These are phyloP conservation scores for Pestalotiopsis sp. DNA, from an alignment of 2,329 filamentous ascomycete species.

Conservation along the genomic window DNA sequence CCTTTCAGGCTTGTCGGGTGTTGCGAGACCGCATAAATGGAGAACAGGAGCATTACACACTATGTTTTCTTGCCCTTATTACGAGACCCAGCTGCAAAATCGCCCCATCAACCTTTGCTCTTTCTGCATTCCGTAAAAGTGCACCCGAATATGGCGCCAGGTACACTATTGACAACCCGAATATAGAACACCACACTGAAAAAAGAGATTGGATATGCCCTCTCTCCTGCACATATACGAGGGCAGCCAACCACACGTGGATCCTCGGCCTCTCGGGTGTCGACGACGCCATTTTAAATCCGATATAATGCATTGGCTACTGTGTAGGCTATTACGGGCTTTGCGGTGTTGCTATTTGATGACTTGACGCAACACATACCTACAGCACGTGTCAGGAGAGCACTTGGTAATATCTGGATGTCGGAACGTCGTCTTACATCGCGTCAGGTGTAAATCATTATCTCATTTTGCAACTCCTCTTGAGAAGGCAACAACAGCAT, in stretches of 20 bases:
- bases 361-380: neutral
- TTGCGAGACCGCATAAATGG: neutral
- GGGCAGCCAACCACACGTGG: neutral
- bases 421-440: neutral
- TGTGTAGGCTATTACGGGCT: neutral
- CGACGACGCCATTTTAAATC: neutral
- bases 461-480: neutral
- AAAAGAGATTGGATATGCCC: neutral
- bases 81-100: neutral
- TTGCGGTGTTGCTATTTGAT: neutral
- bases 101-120: neutral
- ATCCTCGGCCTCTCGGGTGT: neutral
- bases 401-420: neutral
- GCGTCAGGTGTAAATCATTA: neutral
- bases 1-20: neutral
- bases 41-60: neutral
- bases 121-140: neutral
- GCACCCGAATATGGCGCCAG: neutral
- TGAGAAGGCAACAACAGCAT: neutral
- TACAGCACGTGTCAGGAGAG: neutral
- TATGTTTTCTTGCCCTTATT: neutral
- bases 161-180: neutral
- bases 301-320: neutral
- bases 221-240: neutral
- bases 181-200: neutral